Evolutionary conservation across 805 yeast species (phyloP).

Genomic region (Cephaloascus albidus): DNA sequence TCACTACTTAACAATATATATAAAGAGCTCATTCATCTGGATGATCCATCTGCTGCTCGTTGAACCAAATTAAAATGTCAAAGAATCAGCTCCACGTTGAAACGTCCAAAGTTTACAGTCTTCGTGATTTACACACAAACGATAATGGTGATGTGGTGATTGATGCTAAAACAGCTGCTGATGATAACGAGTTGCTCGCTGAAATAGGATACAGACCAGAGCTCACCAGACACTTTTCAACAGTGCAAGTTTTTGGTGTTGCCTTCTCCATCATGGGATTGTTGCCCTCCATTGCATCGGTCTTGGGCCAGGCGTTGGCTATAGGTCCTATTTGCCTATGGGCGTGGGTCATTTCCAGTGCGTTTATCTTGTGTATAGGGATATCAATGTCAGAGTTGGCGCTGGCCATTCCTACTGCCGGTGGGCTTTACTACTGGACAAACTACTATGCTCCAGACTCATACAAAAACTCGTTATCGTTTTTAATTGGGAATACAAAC

Average conservation of each 20-base stretch:
- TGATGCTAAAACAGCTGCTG: neutral
- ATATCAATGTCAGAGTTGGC: constrained; percentile 18
- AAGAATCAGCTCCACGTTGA: no score
- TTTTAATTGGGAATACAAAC: constrained; percentile 18
- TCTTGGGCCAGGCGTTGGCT: constrained; percentile 12
- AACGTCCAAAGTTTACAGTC: no score
- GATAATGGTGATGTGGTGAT: neutral
- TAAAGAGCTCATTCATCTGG: no score
- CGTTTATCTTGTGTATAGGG: constrained; percentile 17
- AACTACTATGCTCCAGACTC: neutral
- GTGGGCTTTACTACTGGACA: constrained; percentile 17
- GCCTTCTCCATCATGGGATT: constrained; percentile 26
- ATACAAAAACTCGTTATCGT: constrained; percentile 6
- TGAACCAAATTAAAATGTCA: no score
- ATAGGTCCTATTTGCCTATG: constrained; percentile 21
- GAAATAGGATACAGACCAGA: constrained; percentile 25
- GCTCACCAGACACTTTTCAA: constrained; percentile 16
- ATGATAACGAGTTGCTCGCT: constrained; percentile 9
- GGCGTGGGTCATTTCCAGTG: constrained; percentile 20
- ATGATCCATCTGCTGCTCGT: no score
- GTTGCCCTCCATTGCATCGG: constrained; percentile 19
- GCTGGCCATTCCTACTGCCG: constrained; percentile 18
- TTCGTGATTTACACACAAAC: no score
- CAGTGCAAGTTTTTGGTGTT: constrained; percentile 22
- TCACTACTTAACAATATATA: no score